A percentile compares a stretch with the other conserved stretches of the same genome.
These are phyloP conservation scores for Ilex aquifolium DNA, from an alignment of 257 asterid genomes.

Conservation along the genomic window DNA sequence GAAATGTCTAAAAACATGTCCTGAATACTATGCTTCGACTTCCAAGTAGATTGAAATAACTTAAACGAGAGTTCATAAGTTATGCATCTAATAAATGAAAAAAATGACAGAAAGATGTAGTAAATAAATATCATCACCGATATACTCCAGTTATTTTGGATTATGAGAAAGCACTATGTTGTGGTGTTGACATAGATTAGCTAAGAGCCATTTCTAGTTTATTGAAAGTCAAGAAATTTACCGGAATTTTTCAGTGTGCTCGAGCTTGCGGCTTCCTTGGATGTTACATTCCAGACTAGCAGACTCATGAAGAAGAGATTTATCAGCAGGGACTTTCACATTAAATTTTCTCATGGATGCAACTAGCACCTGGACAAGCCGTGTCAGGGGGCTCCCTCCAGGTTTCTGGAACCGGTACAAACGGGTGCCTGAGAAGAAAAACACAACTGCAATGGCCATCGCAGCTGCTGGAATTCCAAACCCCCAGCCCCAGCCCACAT, in stretches of 20 bases:
- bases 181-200: no score
- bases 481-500: conserved; percentile 94
- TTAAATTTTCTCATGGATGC: conserved; percentile 38
- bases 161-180: no score
- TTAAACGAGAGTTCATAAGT: no score
- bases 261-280: conserved; percentile 69
- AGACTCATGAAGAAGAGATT: conserved; percentile 58
- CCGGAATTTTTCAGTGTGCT: conserved; percentile 69
- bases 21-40: no score
- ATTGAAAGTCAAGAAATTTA: conserved; percentile 5
- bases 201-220: no score
- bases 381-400: conserved; percentile 82
- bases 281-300: conserved; percentile 47
- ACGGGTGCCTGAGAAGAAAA: conserved; percentile 55
- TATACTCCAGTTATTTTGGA: no score
- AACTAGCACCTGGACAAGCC: conserved; percentile 67
- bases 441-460: conserved; percentile 65
- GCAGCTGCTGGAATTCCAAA: conserved; percentile 81
- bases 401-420: conserved; percentile 67
- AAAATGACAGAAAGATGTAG: no score
- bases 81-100: no score
- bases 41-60: no score
- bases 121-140: no score
- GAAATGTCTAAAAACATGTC: no score
- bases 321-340: conserved; percentile 44